Percentiles rank a stretch among this genome's conserved stretches.
phyloP scores from a whole-genome alignment of 2,329 filamentous ascomycete genomes.

The Pseudogymnoascus sp. region DNA sequence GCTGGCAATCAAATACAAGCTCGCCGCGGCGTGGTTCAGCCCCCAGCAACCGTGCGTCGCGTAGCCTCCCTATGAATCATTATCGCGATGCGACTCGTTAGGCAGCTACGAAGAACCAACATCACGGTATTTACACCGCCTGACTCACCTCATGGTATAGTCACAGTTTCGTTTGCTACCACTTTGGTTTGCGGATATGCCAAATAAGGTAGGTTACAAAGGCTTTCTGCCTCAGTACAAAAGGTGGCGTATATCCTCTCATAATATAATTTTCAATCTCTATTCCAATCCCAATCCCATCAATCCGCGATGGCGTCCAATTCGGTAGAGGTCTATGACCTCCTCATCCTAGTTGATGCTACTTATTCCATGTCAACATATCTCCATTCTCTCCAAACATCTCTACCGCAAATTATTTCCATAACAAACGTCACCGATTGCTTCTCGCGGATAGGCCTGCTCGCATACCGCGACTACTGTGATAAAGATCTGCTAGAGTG shows the following conservation, averaged over 20 bases:
- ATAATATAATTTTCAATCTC: not conserved
- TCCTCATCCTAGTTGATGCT: conserved; percentile 41
- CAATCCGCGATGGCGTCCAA: not conserved
- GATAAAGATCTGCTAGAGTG: conserved; percentile 34
- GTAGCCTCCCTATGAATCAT: not conserved
- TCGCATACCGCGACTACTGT: conserved; percentile 45
- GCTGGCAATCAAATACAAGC: not conserved
- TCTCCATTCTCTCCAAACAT: conserved; percentile 36
- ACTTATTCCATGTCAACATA: conserved; percentile 40
- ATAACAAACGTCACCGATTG: conserved; percentile 41
- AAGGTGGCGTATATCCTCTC: not conserved
- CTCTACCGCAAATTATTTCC: conserved; percentile 44
- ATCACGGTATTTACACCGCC: not conserved
- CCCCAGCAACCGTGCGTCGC: not conserved
- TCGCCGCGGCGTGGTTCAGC: not conserved
- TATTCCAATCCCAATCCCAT: not conserved
- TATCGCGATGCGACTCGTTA: not conserved
- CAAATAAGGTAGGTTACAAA: not conserved
- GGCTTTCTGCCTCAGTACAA: not conserved
- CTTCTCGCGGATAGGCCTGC: conserved; percentile 42
- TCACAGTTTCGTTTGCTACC: not conserved
- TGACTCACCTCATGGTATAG: not conserved
- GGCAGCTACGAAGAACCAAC: not conserved
- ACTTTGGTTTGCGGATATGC: not conserved
- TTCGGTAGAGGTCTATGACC: conserved; percentile 31